Conservation (phyloP, 2,329 filamentous ascomycete species). For the Neopestalotiopsis sp. region DNA sequence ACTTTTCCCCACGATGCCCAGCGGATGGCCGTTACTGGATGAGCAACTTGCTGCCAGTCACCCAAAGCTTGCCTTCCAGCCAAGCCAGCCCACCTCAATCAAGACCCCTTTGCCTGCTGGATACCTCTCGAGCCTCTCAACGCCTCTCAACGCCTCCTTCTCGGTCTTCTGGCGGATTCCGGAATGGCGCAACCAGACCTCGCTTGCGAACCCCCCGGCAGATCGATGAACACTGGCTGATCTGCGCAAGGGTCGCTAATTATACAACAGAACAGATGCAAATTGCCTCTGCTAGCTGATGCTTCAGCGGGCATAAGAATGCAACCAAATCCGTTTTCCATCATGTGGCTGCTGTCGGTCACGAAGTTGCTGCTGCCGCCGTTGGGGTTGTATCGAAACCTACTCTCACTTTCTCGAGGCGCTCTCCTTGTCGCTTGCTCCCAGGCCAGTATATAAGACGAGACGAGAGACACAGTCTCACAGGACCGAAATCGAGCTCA, state of each 20-base stretch:
- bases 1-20: conserved; percentile 7
- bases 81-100: neutral
- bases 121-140: too few species aligned
- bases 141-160: neutral
- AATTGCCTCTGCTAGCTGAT: neutral
- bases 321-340: neutral
- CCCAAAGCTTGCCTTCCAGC: neutral
- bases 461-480: neutral
- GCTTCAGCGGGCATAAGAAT: neutral
- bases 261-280: neutral
- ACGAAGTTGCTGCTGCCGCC: neutral
- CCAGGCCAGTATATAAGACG: neutral
- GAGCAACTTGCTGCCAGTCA: neutral
- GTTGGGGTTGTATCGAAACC: neutral
- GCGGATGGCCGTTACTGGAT: conserved; percentile 1
- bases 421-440: neutral
- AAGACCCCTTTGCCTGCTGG: neutral
- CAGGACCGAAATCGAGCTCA: neutral
- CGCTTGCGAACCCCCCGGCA: neutral
- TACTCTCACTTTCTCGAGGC: neutral
- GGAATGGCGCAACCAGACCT: neutral
- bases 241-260: conserved; percentile 1
- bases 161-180: neutral
- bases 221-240: conserved; percentile 1
- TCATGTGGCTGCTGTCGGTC: neutral